phyloP scores from a whole-genome alignment of 2,329 filamentous ascomycete genomes.

The Lasiodiplodia hormozganensis region DNA sequence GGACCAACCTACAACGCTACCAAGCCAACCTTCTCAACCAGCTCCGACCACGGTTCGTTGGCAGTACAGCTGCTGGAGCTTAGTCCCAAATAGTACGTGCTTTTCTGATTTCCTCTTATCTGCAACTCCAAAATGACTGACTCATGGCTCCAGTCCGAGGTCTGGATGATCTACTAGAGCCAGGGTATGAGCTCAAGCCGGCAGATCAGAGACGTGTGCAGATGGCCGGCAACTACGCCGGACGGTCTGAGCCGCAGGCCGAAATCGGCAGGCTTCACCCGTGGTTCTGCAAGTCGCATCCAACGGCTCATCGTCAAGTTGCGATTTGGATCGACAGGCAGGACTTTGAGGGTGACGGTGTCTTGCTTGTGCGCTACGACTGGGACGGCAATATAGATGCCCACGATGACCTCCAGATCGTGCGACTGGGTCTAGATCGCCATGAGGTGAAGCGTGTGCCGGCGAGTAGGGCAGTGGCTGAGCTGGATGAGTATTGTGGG shows the following conservation, averaged over 20 bases:
- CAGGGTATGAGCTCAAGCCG: not conserved
- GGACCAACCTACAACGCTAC: not conserved
- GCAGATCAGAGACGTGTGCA: not conserved
- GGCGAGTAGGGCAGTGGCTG: slow-evolving; percentile 7
- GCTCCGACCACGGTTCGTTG: not conserved
- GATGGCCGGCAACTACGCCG: not conserved
- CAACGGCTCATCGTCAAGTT: not conserved
- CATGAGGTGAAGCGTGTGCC: not conserved
- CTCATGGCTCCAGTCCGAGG: not conserved
- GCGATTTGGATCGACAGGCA: not conserved
- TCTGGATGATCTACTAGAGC: not conserved
- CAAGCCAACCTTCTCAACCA: not conserved
- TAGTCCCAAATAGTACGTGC: not conserved
- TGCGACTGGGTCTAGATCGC: not conserved
- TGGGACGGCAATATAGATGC: slow-evolving; percentile 9
- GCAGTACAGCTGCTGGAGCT: slow-evolving; percentile 2
- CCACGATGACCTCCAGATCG: not conserved
- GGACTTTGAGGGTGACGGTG: not conserved
- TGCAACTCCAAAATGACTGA: not conserved
- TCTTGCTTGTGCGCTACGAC: not conserved
- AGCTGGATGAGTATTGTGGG: slow-evolving; percentile 3
- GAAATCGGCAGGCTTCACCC: not conserved
- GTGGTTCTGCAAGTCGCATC: not conserved
- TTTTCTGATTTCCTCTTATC: not conserved
- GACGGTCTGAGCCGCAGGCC: not conserved